phyloP scores from a whole-genome alignment of 2,329 filamentous ascomycete genomes.

The Podosphaera xanthii region DNA sequence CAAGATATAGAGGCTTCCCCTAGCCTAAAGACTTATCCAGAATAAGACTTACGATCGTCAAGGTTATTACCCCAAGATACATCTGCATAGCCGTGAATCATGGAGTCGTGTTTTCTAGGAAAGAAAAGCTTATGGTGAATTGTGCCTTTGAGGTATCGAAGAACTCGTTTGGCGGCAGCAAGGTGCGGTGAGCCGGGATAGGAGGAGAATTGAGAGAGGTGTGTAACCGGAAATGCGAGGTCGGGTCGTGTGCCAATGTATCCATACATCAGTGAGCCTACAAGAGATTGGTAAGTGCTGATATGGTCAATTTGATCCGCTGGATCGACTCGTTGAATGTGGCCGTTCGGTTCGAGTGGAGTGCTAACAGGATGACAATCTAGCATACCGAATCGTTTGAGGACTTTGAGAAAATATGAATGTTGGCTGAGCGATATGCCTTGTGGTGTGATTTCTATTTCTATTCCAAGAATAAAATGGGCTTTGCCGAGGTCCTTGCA shows the following conservation, averaged over 20 bases:
- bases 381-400: not conserved
- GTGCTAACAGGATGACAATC: not conserved
- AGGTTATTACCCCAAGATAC: not conserved
- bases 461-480: not conserved
- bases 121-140: not conserved
- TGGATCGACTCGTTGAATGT: not conserved
- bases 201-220: not conserved
- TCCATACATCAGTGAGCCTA: conserved; percentile 1
- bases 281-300: not conserved
- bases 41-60: conserved; percentile 1
- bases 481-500: not conserved
- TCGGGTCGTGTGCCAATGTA: not conserved
- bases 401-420: not conserved
- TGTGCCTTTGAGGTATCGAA: not conserved
- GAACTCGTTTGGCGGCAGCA: not conserved
- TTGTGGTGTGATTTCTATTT: not conserved
- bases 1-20: not conserved
- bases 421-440: not conserved
- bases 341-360: not conserved
- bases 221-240: not conserved
- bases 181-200: not conserved
- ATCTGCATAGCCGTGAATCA: not conserved
- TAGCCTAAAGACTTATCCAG: not conserved
- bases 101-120: not conserved
- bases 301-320: not conserved